Conservation (phyloP, 257 asterid species). For the Solanum ossicruentum region DNA sequence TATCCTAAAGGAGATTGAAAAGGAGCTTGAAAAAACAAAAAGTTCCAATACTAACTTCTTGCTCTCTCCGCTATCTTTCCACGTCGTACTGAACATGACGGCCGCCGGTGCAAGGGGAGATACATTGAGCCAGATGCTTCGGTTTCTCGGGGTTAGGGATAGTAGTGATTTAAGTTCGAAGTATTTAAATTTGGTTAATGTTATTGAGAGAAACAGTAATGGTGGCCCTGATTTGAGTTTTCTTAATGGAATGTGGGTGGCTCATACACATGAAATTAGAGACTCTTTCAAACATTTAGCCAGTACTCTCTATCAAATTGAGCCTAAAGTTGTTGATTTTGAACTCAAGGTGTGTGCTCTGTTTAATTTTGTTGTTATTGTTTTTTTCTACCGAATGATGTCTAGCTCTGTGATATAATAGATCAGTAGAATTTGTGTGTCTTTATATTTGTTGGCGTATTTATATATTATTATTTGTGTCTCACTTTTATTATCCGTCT, state of each 20-base stretch:
- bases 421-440: too few species aligned
- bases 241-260: neutral
- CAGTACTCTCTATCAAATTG: neutral
- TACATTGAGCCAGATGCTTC: conserved; percentile 27
- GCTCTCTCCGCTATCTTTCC: conserved; percentile 50
- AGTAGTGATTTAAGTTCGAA: conserved; percentile 10
- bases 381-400: neutral
- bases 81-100: conserved; percentile 25
- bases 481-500: too few species aligned
- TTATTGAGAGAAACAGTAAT: too few species aligned
- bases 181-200: neutral
- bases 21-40: neutral
- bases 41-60: conserved; percentile 12
- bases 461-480: too few species aligned
- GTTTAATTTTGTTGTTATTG: neutral
- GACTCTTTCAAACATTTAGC: neutral
- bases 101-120: conserved; percentile 39
- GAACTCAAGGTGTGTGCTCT: neutral
- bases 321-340: neutral
- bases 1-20: neutral
- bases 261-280: neutral
- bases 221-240: neutral
- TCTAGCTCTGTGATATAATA: too few species aligned
- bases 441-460: too few species aligned
- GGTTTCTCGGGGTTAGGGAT: conserved; percentile 18